phyloP scores from a whole-genome alignment of 768 basidiomycete species.

The Kondoa subrosea region DNA sequence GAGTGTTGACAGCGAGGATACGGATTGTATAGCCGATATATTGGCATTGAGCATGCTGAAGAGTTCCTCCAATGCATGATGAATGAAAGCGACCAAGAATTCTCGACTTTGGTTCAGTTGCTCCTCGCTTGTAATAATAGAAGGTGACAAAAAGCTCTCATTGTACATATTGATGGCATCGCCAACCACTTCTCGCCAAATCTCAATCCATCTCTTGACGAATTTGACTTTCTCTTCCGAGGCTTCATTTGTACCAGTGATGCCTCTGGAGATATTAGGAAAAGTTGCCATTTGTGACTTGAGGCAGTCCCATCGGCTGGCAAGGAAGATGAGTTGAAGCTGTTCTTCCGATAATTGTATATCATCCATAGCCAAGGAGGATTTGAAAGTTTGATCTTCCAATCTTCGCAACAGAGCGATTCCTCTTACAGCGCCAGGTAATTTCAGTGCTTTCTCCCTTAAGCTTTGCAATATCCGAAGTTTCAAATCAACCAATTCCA shows the following conservation, averaged over 20 bases:
- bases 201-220: slow-evolving; percentile 35
- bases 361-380: background rate
- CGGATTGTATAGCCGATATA: slow-evolving; percentile 40
- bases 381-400: background rate
- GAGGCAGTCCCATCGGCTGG: slow-evolving; percentile 24
- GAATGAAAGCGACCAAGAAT: slow-evolving; percentile 36
- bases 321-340: slow-evolving; percentile 25
- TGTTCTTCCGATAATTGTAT: slow-evolving; percentile 21
- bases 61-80: slow-evolving; percentile 33
- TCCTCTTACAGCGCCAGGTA: slow-evolving; percentile 25
- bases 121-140: background rate
- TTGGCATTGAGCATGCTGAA: slow-evolving; percentile 38
- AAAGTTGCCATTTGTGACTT: slow-evolving; percentile 21
- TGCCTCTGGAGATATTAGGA: slow-evolving; percentile 10
- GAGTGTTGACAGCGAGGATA: slow-evolving; percentile 54
- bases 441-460: slow-evolving; percentile 22
- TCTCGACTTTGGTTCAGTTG: background rate
- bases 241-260: background rate
- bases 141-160: slow-evolving; percentile 32
- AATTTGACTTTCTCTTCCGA: slow-evolving; percentile 31
- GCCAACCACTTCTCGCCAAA: slow-evolving; percentile 37
- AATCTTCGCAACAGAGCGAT: slow-evolving; percentile 23
- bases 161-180: slow-evolving; percentile 36
- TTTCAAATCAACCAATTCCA: slow-evolving; percentile 17
- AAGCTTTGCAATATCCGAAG: slow-evolving; percentile 23